A percentile compares a stretch with the other conserved stretches of the same genome.
Conservation (phyloP, 1,284 basidiomycete species). For the Phenoliferia sp. region DNA sequence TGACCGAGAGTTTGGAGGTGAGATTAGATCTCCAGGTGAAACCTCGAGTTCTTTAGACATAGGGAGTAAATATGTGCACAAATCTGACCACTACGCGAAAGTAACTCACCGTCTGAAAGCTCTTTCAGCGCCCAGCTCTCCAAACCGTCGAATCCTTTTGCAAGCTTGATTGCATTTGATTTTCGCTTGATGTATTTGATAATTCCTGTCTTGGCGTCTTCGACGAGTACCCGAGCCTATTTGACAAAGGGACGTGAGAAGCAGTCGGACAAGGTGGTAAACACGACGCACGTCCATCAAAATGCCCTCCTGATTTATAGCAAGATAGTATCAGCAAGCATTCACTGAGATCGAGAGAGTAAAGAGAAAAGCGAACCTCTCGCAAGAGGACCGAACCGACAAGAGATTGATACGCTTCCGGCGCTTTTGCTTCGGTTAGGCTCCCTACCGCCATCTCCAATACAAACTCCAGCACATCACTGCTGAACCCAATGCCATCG, state of each 20-base stretch:
- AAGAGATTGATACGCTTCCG: slow-evolving; percentile 42
- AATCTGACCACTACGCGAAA: background rate
- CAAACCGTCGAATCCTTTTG: slow-evolving; percentile 71
- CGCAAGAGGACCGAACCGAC: slow-evolving; percentile 36
- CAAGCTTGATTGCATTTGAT: slow-evolving; percentile 71
- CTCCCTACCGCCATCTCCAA: slow-evolving; percentile 33
- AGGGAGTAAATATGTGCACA: background rate
- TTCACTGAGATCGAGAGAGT: background rate
- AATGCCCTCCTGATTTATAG: slow-evolving; percentile 31
- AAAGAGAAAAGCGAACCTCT: slow-evolving; percentile 20
- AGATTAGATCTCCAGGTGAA: slow-evolving; percentile 62
- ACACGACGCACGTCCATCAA: slow-evolving; percentile 33
- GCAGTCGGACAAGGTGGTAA: background rate
- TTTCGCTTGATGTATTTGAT: slow-evolving; percentile 49
- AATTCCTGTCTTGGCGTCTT: slow-evolving; percentile 64
- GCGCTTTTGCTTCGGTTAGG: slow-evolving; percentile 35
- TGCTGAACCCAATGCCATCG: slow-evolving; percentile 40
- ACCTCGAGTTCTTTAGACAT: slow-evolving; percentile 69
- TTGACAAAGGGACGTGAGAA: background rate
- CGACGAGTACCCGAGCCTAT: slow-evolving; percentile 48
- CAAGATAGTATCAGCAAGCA: background rate
- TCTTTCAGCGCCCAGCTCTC: slow-evolving; percentile 85
- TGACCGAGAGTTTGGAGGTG: slow-evolving; percentile 10
- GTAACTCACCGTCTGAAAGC: slow-evolving; percentile 65
- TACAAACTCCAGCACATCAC: slow-evolving; percentile 36